phyloP scores from a whole-genome alignment of 805 yeast species.

The Ogataea populi-albae region DNA sequence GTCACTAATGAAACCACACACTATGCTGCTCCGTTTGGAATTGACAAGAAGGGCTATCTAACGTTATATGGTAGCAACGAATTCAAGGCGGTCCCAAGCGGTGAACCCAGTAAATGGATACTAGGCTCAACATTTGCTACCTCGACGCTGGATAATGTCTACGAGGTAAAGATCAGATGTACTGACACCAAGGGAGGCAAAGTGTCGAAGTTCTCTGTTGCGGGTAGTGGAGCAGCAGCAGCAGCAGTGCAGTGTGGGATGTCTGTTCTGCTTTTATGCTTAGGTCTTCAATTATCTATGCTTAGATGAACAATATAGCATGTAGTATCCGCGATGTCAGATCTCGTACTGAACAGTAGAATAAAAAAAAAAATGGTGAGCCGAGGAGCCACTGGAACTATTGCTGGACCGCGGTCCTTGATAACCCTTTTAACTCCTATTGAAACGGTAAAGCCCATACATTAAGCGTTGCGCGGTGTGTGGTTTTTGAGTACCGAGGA shows the following conservation, averaged over 20 bases:
- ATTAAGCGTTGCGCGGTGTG: no score
- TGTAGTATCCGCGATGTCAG: no score
- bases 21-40: neutral
- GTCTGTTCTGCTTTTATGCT: neutral
- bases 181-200: neutral
- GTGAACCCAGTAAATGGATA: neutral
- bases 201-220: neutral
- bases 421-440: no score
- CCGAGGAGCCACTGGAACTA: no score
- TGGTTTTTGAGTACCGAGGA: no score
- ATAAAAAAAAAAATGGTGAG: no score
- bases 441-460: no score
- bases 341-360: no score
- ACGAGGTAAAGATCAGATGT: constrained; percentile 1
- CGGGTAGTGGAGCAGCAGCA: neutral
- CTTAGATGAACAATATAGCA: no score
- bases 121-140: neutral
- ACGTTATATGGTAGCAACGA: neutral
- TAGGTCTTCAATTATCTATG: no score
- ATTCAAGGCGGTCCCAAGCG: constrained; percentile 1
- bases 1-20: neutral
- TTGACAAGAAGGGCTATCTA: constrained; percentile 1
- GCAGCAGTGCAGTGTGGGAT: neutral
- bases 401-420: no score
- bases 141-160: neutral